Evolutionary conservation across 768 basidiomycete genomes (phyloP).

Genomic region (Trametes elegans): DNA sequence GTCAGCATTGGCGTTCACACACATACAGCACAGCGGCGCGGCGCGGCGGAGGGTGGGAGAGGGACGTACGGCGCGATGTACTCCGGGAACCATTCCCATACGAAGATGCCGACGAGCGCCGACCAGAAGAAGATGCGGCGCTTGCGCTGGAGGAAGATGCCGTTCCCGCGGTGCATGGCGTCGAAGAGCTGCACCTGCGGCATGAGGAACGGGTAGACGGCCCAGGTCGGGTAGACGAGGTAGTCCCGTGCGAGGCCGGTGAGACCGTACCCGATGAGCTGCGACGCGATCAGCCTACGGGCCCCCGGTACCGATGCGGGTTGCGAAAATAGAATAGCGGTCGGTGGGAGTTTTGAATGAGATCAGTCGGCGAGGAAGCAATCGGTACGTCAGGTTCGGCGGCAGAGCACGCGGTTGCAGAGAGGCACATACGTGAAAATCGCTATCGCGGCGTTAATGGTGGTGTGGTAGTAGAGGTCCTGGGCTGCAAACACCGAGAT

Average conservation of each 20-base stretch:
- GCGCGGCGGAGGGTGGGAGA: no score
- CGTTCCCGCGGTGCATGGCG: conserved; percentile 42
- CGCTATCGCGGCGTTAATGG: conserved; percentile 25
- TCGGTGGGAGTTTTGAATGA: background rate
- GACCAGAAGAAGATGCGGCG: conserved; percentile 35
- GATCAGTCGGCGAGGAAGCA: no score
- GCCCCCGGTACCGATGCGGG: background rate
- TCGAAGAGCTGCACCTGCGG: conserved; percentile 43
- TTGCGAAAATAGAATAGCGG: background rate
- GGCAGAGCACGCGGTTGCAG: background rate
- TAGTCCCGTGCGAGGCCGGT: conserved; percentile 44
- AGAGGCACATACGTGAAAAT: conserved; percentile 32
- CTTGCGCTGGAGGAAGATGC: conserved; percentile 33
- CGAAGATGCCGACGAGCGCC: conserved; percentile 37
- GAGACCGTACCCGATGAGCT: conserved; percentile 32
- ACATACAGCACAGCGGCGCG: background rate
- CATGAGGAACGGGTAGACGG: conserved; percentile 41
- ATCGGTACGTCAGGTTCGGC: background rate
- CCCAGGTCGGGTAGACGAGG: conserved; percentile 49
- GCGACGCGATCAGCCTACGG: conserved; percentile 26
- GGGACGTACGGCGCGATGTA: conserved; percentile 24
- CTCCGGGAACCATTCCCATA: conserved; percentile 44
- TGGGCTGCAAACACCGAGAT: conserved; percentile 27
- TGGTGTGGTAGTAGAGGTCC: conserved; percentile 37
- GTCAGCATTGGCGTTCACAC: background rate